Evolutionary conservation across 176 grass and related monocot species (phyloP).

Genomic region (Chrysopogon serrulatus): DNA sequence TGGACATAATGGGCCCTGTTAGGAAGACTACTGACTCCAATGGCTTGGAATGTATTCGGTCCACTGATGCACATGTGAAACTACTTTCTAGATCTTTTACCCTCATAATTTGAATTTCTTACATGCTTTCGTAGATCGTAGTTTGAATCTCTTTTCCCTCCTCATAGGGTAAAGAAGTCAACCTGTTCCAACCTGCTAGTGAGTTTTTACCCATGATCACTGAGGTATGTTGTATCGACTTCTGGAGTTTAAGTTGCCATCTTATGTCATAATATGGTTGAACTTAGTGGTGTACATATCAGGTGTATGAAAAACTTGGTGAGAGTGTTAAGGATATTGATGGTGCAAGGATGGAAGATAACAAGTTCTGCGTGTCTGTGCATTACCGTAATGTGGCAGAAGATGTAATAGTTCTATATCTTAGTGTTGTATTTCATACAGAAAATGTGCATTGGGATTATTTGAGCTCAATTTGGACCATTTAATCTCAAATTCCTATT

Average conservation of each 20-base stretch:
- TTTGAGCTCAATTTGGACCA: neutral
- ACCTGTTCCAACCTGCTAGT: constrained; percentile 91
- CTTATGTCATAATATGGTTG: constrained; percentile 10
- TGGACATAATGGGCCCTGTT: constrained; percentile 93
- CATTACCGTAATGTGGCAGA: constrained; percentile 84
- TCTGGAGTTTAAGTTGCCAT: constrained; percentile 9
- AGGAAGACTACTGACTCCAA: constrained; percentile 34
- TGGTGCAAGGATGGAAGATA: constrained; percentile 84
- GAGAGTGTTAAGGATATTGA: constrained; percentile 65
- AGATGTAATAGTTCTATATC: constrained; percentile 49
- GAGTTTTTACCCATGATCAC: constrained; percentile 92
- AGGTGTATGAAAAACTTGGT: constrained; percentile 78
- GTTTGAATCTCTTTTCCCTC: neutral
- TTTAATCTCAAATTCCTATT: neutral
- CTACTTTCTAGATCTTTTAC: constrained; percentile 1
- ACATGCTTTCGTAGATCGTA: neutral
- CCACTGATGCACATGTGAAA: constrained; percentile 63
- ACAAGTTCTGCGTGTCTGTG: constrained; percentile 92
- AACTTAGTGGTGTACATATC: constrained; percentile 7
- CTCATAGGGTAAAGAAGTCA: constrained; percentile 68
- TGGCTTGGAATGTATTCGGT: constrained; percentile 56
- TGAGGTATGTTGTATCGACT: constrained; percentile 40
- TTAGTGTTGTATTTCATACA: neutral
- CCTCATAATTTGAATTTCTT: neutral
- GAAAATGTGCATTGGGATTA: neutral